phyloP scores from a whole-genome alignment of 371 early-diverging fungal species.

The Mortierella sp. region DNA sequence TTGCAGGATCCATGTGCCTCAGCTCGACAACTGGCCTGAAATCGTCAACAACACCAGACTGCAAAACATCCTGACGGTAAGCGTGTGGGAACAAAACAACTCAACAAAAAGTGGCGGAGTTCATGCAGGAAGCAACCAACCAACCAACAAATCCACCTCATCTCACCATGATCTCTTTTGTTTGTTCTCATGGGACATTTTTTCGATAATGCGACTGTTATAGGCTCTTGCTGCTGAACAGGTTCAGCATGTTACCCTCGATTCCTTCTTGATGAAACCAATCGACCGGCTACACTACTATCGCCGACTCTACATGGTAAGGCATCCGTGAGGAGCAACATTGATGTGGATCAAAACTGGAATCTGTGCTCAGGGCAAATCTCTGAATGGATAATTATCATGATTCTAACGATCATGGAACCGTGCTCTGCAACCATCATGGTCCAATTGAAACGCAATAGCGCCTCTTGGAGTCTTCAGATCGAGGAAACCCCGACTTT shows the following conservation, averaged over 20 bases:
- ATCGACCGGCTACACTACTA: constrained; percentile 57
- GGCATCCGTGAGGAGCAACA: neutral
- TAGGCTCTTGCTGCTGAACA: constrained; percentile 53
- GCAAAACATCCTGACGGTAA: constrained; percentile 53
- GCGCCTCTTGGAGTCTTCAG: constrained; percentile 54
- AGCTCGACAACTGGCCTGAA: constrained; percentile 55
- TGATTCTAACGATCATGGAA: neutral
- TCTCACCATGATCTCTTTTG: neutral
- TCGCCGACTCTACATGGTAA: constrained; percentile 55
- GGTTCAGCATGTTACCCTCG: constrained; percentile 53
- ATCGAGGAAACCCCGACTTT: constrained; percentile 54
- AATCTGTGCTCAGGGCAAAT: neutral
- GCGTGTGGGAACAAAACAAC: constrained; percentile 18
- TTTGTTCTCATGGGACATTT: neutral
- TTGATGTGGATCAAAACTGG: neutral
- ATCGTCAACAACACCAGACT: constrained; percentile 51
- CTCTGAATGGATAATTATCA: neutral
- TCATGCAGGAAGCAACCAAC: neutral
- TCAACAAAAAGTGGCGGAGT: neutral
- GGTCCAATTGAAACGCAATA: neutral
- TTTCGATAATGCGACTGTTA: too few species aligned
- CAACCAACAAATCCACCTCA: neutral
- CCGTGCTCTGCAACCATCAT: neutral
- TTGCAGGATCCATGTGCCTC: constrained; percentile 52
- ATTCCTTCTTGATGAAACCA: constrained; percentile 53